Conservation (phyloP, 257 asterid species). For the Fraxinus pennsylvanica region DNA sequence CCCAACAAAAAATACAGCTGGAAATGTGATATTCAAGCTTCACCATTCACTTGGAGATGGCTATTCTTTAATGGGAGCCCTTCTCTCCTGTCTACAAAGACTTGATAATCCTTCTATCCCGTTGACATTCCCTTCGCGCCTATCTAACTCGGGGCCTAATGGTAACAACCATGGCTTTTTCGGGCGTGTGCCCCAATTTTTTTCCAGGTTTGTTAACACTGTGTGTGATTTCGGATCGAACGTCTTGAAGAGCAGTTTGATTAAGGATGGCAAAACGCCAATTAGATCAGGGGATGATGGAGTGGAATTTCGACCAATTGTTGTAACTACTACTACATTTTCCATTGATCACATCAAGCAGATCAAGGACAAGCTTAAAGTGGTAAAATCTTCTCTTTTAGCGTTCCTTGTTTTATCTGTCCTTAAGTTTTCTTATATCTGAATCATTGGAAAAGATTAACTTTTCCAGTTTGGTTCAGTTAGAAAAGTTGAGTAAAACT, state of each 20-base stretch:
- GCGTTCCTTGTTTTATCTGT: too few relatives aligned
- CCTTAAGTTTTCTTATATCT: background rate
- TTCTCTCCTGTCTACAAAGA: conserved; percentile 44
- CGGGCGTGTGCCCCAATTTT: conserved; percentile 9
- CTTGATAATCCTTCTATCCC: conserved; percentile 20
- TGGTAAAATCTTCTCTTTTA: conserved; percentile 20
- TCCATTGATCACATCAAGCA: conserved; percentile 36
- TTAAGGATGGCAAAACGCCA: conserved; percentile 39
- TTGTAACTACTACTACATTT: conserved; percentile 33
- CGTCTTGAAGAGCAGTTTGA: conserved; percentile 37
- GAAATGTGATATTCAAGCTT: conserved; percentile 18
- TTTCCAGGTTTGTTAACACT: conserved; percentile 28
- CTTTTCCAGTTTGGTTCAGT: too few relatives aligned
- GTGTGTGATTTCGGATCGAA: conserved; percentile 37
- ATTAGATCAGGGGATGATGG: conserved; percentile 37
- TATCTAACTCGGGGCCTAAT: background rate
- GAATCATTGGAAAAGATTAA: too few relatives aligned
- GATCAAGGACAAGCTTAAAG: conserved; percentile 35
- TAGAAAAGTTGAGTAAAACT: too few relatives aligned
- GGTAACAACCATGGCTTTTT: background rate
- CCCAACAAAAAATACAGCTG: conserved; percentile 43
- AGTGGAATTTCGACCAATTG: conserved; percentile 38
- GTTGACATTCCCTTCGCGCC: background rate
- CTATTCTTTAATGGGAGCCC: conserved; percentile 45
- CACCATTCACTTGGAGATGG: conserved; percentile 15